Base-by-base conservation (phyloP, 192 early-diverging fungal species). In the Backusella australiensis region DNA sequence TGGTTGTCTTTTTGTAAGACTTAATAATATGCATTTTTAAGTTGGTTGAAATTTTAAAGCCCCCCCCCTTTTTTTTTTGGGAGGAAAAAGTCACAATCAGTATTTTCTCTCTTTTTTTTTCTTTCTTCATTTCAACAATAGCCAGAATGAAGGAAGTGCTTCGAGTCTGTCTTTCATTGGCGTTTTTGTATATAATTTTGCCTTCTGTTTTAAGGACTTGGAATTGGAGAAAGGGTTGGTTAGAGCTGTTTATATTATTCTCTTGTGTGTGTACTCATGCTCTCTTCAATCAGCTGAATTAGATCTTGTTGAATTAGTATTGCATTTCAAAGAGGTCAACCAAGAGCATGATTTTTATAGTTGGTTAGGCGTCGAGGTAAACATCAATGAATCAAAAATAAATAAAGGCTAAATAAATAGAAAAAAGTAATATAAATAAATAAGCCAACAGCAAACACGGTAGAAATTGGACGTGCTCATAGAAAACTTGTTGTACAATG, bases 401-500 rank as follows among this genome's bases (percentile, higher is more conserved):
- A 34, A 32, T 34, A 35, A 38, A 9, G 2, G 17, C 19, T 69
- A 69, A 38, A 69, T 21, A 69, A 38, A 69, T 21, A 36, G 15
- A 69, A 38, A 69, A 69, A 23, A 39, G 35, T 38, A 69, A 69
- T 36, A 36, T 17, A 38, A 69, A 36, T 34, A 36, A 21, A 36
- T 69, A 69, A 69, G 68, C 9, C 34, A 41, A 69, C 68, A 38
- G 68, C 68, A 39, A 38, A 38, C 38, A 36, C 34, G 36, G 21
- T 38, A 38, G 68, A 69, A 38, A 69, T 69, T 23, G 38, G 68
- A 39, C 34, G 38, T 41, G 68, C 68, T 38, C 68, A 69, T 38
- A 35, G 68, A 39, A 35, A 69, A 69, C 68, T 69, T 41, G 68
- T 38, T 69, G 34, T 69, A 21, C n/a, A 69, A 69, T 69, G 34